Conservation (phyloP, 345 rosid species). For the Gynandropsis gynandra region DNA sequence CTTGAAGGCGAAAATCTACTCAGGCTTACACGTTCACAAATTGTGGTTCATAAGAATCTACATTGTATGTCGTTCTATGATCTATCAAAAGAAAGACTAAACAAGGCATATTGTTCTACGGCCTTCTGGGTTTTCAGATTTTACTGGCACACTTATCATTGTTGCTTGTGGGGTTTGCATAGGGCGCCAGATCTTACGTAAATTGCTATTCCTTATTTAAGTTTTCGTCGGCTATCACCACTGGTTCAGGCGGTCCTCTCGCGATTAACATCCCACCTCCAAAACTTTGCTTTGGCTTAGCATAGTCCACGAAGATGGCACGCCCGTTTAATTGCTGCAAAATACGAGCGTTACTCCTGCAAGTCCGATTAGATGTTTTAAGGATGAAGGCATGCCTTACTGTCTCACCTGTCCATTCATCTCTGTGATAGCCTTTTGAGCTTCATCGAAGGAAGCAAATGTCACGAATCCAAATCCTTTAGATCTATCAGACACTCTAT, state of each 20-base stretch:
- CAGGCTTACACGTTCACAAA: too few species aligned
- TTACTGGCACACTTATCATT: too few species aligned
- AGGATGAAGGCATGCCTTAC: neutral
- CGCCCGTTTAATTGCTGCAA: constrained; percentile 60
- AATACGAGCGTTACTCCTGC: constrained; percentile 13
- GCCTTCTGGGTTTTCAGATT: too few species aligned
- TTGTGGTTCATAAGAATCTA: too few species aligned
- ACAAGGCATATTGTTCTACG: too few species aligned
- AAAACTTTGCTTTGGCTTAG: constrained; percentile 38
- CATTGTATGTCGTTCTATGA: too few species aligned
- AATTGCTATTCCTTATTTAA: neutral
- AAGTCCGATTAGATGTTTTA: neutral
- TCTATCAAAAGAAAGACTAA: too few species aligned
- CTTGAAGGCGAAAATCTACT: too few species aligned
- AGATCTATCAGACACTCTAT: constrained; percentile 55
- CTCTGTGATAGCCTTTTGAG: constrained; percentile 46
- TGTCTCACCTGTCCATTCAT: constrained; percentile 63
- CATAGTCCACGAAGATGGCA: constrained; percentile 59
- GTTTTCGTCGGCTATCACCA: constrained; percentile 4
- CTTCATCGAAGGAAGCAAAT: constrained; percentile 74
- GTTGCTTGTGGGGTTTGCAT: too few species aligned
- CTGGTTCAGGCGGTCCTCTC: constrained; percentile 69
- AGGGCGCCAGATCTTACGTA: too few species aligned
- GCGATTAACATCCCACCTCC: constrained; percentile 53
- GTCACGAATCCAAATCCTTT: constrained; percentile 90